A percentile compares a stretch with the other conserved stretches of the same genome.
phyloP scores from a whole-genome alignment of 1,284 basidiomycete genomes.

The Moesziomyces parantarcticus region DNA sequence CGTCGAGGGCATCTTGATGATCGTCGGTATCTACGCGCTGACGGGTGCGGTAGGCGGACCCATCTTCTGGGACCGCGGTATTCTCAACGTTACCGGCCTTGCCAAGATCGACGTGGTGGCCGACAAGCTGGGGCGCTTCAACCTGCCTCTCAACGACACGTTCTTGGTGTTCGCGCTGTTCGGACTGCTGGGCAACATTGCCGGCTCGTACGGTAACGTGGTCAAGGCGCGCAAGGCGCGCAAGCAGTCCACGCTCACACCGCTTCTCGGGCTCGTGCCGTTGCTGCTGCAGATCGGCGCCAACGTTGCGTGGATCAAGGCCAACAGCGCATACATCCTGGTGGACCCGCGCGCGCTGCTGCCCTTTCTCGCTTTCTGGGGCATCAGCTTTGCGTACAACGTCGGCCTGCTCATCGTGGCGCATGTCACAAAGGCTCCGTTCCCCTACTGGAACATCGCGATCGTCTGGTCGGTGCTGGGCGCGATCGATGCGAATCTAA shows the following conservation, averaged over 20 bases:
- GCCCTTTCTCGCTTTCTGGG: constrained; percentile 90
- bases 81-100: constrained; percentile 76
- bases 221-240: constrained; percentile 30
- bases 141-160: constrained; percentile 82
- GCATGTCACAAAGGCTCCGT: constrained; percentile 85
- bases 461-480: constrained; percentile 84
- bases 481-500: constrained; percentile 76
- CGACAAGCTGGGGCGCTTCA: constrained; percentile 70
- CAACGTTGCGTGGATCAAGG: constrained; percentile 81
- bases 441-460: constrained; percentile 87
- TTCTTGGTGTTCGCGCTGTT: constrained; percentile 85
- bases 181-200: constrained; percentile 84
- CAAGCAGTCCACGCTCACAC: constrained; percentile 70
- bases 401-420: constrained; percentile 93
- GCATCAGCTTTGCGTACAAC: constrained; percentile 78
- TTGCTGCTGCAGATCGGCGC: constrained; percentile 78
- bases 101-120: constrained; percentile 69
- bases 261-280: constrained; percentile 81
- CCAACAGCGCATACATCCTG: constrained; percentile 62
- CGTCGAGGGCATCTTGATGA: constrained; percentile 93
- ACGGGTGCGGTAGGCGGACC: constrained; percentile 72
- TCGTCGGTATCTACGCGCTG: constrained; percentile 80
- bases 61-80: constrained; percentile 82
- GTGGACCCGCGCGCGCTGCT: constrained; percentile 73
- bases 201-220: constrained; percentile 70